phyloP scores from a whole-genome alignment of 306 rosid genomes.

The Quercus berberidifolia region DNA sequence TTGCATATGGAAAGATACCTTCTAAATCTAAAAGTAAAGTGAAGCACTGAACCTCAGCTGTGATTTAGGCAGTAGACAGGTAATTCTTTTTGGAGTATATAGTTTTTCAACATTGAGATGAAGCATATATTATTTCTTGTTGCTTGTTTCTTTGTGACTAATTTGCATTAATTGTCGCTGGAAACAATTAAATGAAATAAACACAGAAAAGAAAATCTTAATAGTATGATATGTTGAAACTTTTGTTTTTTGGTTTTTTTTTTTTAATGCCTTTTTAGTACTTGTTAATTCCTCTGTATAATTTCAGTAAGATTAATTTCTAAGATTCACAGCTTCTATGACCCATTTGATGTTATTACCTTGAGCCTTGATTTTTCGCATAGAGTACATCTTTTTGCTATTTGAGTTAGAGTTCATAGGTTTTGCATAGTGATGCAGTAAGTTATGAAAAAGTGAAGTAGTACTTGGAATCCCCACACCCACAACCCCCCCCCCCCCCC shows the following conservation, averaged over 20 bases:
- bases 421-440: no score
- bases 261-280: no score
- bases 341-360: no score
- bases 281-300: no score
- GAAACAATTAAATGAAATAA: neutral
- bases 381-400: no score
- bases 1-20: conserved; percentile 46
- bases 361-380: no score
- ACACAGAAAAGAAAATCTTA: neutral
- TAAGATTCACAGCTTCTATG: no score
- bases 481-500: no score
- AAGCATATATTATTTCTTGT: neutral
- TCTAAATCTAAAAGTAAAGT: conserved; percentile 47
- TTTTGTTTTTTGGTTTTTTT: neutral
- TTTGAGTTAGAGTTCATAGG: no score
- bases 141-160: neutral
- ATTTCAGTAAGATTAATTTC: no score
- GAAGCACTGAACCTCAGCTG: conserved; percentile 32
- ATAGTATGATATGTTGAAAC: neutral
- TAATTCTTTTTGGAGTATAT: conserved; percentile 15
- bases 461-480: no score
- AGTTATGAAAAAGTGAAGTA: no score
- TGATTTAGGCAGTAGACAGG: conserved; percentile 29
- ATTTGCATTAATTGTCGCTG: neutral
- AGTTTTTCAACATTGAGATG: neutral